These are phyloP conservation scores for Maudiozyma humilis DNA, from an alignment of 1,139 yeast species.

Conservation along the genomic window DNA sequence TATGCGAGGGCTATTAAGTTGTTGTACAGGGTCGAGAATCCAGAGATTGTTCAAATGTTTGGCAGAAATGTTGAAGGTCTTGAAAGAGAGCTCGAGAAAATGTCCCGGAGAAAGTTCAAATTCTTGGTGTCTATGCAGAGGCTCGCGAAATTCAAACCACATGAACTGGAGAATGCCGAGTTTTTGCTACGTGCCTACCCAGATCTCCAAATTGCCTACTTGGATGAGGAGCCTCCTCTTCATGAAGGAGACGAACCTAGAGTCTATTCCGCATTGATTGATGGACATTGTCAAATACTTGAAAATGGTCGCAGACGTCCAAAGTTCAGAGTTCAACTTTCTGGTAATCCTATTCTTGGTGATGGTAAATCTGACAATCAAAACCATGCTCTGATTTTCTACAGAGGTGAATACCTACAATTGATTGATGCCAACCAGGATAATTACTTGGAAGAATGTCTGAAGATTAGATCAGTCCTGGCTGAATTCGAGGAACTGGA, in stretches of 20 bases:
- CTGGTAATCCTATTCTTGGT: conserved; percentile 98
- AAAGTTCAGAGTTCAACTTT: conserved; percentile 90
- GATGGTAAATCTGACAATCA: conserved; percentile 99
- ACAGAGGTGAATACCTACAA: conserved; percentile 97
- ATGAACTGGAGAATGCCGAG: conserved; percentile 96
- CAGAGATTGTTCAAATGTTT: conserved; percentile 94
- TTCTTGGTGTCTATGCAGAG: conserved; percentile 98
- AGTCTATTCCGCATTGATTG: conserved; percentile 90
- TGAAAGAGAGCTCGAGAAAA: conserved; percentile 93
- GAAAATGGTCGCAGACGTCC: conserved; percentile 99
- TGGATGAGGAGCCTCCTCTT: conserved; percentile 86
- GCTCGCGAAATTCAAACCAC: conserved; percentile 91
- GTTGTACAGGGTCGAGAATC: conserved; percentile 96
- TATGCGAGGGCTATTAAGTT: conserved; percentile 96
- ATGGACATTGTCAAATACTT: conserved; percentile 96
- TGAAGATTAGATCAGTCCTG: conserved; percentile 91
- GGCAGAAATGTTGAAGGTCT: conserved; percentile 95
- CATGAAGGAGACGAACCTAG: conserved; percentile 97
- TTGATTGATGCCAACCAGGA: conserved; percentile 98
- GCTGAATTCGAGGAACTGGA: conserved; percentile 97
- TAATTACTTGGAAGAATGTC: conserved; percentile 94
- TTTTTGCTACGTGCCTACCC: conserved; percentile 97
- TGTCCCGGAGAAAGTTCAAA: conserved; percentile 98
- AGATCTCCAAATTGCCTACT: conserved; percentile 93
- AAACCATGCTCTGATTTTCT: conserved; percentile 91